phyloP scores from a whole-genome alignment of 139 green algal genomes.

The Desmodesmus armatus region DNA sequence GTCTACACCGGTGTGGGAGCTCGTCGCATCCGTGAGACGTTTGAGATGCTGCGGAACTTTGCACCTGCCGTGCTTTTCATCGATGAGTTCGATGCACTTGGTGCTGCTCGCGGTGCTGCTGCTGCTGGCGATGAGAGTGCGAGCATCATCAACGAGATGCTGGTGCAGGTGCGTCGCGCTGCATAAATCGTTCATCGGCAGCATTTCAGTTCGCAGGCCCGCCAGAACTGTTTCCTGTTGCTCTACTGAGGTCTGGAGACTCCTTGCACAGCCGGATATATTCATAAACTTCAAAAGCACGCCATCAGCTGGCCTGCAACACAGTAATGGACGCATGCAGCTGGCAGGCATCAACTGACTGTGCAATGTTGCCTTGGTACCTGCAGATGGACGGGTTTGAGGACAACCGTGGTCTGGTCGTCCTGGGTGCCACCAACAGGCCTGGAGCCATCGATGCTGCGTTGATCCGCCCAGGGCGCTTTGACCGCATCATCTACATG shows the following conservation, averaged over 20 bases:
- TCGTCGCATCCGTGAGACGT: slow-evolving; percentile 66
- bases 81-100: slow-evolving; percentile 97
- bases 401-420: slow-evolving; percentile 93
- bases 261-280: no score
- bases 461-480: slow-evolving; percentile 90
- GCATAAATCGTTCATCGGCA: no score
- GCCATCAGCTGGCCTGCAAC: no score
- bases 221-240: no score
- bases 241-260: no score
- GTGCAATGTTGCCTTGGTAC: no score
- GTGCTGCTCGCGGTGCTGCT: slow-evolving; percentile 67
- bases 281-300: no score
- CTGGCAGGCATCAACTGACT: no score
- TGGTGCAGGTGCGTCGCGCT: slow-evolving; percentile 75
- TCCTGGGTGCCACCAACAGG: slow-evolving; percentile 98
- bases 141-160: slow-evolving; percentile 96
- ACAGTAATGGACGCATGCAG: no score
- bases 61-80: slow-evolving; percentile 97
- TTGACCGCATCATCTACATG: slow-evolving; percentile 97
- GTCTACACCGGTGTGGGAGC: slow-evolving; percentile 67
- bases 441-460: slow-evolving; percentile 92
- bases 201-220: no score
- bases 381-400: slow-evolving; percentile 97
- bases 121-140: slow-evolving; percentile 80
- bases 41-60: slow-evolving; percentile 64